phyloP scores from a whole-genome alignment of 371 early-diverging fungal species.

The Saksenaea oblongispora region DNA sequence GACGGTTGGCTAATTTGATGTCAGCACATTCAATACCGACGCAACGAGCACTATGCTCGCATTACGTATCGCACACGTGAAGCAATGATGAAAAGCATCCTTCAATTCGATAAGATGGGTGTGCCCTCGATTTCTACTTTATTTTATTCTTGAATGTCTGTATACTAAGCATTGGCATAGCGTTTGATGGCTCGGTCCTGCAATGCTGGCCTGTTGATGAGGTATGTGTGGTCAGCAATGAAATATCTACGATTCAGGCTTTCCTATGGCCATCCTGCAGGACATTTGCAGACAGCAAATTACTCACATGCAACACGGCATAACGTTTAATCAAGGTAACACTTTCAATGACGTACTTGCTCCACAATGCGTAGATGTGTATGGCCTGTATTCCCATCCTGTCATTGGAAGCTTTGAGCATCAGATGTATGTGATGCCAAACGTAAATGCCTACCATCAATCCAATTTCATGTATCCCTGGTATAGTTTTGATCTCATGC shows the following conservation, averaged over 20 bases:
- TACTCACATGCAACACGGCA: neutral
- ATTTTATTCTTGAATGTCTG: neutral
- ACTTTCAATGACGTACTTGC: neutral
- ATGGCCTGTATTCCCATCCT: neutral
- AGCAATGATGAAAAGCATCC: neutral
- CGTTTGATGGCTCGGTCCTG: neutral
- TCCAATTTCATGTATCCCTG: neutral
- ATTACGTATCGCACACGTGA: neutral
- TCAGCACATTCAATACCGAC: neutral
- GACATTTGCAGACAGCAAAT: neutral
- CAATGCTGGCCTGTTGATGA: neutral
- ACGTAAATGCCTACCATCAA: neutral
- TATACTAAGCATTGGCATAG: neutral
- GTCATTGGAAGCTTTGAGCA: neutral
- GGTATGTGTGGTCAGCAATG: neutral
- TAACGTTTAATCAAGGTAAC: neutral
- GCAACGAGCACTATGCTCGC: neutral
- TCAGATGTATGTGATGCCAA: neutral
- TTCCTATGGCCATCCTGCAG: neutral
- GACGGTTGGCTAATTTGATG: neutral
- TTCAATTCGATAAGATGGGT: neutral
- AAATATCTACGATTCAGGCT: neutral
- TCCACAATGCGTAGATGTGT: neutral
- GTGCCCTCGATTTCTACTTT: neutral
- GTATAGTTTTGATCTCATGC: neutral